A percentile compares a stretch with the other conserved stretches of the same genome.
These are phyloP conservation scores for Parathielavia hyrcaniae DNA, from an alignment of 495 filamentous ascomycete species.

Conservation along the genomic window DNA sequence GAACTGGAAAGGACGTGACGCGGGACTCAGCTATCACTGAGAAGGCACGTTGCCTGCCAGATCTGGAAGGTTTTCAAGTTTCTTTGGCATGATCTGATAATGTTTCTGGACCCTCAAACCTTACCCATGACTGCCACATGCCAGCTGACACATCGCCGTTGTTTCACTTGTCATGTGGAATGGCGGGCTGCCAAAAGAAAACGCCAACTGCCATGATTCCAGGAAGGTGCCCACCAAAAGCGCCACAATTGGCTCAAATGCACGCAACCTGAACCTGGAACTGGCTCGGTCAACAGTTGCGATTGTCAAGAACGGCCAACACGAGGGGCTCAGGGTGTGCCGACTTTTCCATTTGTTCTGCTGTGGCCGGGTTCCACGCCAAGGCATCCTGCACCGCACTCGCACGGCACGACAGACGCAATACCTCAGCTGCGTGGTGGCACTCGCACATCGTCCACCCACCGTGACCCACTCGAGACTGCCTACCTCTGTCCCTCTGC, in stretches of 20 bases:
- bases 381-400: slow-evolving; percentile 7
- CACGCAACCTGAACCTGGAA: no score
- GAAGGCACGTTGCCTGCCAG: background rate
- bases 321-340: background rate
- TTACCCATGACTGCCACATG: background rate
- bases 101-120: background rate
- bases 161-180: background rate
- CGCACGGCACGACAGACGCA: slow-evolving; percentile 4
- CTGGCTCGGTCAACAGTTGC: background rate
- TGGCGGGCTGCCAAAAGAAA: background rate
- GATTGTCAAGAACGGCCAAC: background rate
- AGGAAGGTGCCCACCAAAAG: background rate
- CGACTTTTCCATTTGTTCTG: background rate
- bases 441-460: background rate
- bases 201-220: background rate
- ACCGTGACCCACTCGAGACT: background rate
- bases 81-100: background rate
- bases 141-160: background rate
- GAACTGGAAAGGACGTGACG: no score
- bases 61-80: background rate
- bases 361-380: background rate
- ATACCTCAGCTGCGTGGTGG: background rate
- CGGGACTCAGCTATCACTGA: no score
- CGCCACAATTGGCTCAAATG: slow-evolving; percentile 18
- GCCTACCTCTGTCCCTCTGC: background rate